A percentile compares a stretch with the other conserved stretches of the same genome.
These are phyloP conservation scores for Erodium trifolium DNA, from an alignment of 441 rosid genomes.

Conservation along the genomic window DNA sequence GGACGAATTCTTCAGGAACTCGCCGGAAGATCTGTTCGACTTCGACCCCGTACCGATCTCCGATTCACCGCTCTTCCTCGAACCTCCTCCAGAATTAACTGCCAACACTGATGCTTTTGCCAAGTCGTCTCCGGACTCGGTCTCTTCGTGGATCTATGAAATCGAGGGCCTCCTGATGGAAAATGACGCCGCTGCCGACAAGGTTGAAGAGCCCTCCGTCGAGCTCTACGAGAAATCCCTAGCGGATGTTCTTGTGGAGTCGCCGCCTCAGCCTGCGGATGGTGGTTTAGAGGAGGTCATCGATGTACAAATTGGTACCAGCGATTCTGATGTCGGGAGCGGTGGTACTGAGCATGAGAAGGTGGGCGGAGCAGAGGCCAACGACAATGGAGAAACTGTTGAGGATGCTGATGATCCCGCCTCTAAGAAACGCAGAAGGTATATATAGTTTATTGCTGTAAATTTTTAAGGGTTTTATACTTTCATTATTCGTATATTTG, in stretches of 20 bases:
- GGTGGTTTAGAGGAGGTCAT: constrained; percentile 13
- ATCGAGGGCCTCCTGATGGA: constrained; percentile 48
- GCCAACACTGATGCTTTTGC: too few relatives aligned
- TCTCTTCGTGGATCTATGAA: constrained; percentile 37
- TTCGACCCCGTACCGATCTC: too few relatives aligned
- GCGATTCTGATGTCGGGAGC: constrained; percentile 23
- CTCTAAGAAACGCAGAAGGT: constrained; percentile 69
- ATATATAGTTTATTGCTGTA: neutral
- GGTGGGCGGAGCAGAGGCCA: constrained; percentile 15
- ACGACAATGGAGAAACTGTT: neutral
- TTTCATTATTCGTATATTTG: too few relatives aligned
- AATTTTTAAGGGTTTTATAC: too few relatives aligned
- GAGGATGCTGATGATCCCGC: constrained; percentile 26
- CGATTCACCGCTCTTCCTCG: too few relatives aligned
- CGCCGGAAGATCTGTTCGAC: too few relatives aligned
- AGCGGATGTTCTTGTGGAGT: constrained; percentile 46
- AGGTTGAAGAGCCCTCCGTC: constrained; percentile 14
- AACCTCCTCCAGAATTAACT: too few relatives aligned
- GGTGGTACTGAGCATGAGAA: constrained; percentile 21
- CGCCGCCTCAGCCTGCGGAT: constrained; percentile 21
- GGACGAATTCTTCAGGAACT: too few relatives aligned
- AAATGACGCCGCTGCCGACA: constrained; percentile 30
- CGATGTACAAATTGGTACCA: constrained; percentile 17
- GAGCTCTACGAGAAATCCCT: constrained; percentile 31
- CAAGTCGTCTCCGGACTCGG: constrained; percentile 13